phyloP scores from a whole-genome alignment of 768 basidiomycete genomes.

The Mycena sanguinolenta region DNA sequence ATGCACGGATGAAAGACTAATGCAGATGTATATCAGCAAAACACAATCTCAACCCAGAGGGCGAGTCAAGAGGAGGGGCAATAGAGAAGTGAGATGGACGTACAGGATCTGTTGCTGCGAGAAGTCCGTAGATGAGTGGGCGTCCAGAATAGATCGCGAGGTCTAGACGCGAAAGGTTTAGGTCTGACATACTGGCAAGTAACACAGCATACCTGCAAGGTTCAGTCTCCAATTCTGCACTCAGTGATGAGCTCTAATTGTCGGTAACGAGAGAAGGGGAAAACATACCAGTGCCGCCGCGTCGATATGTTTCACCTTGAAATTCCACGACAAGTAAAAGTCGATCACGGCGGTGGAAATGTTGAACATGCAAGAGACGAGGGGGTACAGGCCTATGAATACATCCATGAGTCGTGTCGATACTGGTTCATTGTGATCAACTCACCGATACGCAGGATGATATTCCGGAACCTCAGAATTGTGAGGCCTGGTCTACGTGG shows the following conservation, averaged over 20 bases:
- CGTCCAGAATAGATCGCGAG: conserved; percentile 8
- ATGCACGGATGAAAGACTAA: no score
- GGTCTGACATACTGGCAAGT: background rate
- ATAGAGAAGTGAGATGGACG: background rate
- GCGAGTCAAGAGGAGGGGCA: background rate
- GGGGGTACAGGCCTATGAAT: no score
- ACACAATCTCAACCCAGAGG: no score
- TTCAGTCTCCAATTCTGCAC: conserved; percentile 5
- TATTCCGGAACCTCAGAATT: conserved; percentile 3
- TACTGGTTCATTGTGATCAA: background rate
- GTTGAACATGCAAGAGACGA: conserved; percentile 14
- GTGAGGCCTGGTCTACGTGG: background rate
- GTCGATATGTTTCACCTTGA: background rate
- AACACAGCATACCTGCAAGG: conserved; percentile 1
- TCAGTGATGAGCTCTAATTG: no score
- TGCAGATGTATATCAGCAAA: no score
- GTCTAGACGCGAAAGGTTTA: background rate
- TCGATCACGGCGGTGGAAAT: conserved; percentile 9
- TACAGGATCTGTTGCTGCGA: conserved; percentile 18
- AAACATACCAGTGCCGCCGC: conserved; percentile 4
- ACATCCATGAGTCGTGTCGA: background rate
- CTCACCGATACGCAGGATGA: conserved; percentile 20
- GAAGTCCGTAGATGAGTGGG: no score
- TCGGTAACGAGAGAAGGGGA: background rate
- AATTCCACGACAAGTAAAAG: background rate